Conservation (phyloP, 768 basidiomycete species). For the Hysterangium stoloniferum region DNA sequence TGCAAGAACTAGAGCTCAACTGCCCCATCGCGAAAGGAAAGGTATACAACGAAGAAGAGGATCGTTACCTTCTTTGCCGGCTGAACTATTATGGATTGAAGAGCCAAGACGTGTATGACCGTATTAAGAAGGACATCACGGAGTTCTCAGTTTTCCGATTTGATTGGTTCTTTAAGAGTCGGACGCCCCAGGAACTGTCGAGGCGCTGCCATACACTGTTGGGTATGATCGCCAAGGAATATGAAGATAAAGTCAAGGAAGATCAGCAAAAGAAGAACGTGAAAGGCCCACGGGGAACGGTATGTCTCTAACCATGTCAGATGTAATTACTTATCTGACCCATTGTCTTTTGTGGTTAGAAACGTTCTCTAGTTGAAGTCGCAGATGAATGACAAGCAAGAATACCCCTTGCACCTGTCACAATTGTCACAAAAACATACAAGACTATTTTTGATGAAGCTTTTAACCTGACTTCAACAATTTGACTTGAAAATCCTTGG, state of each 20-base stretch:
- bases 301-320: background rate
- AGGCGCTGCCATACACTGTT: slow-evolving; percentile 83
- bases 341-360: background rate
- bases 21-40: slow-evolving; percentile 97
- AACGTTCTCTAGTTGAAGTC: slow-evolving; percentile 3
- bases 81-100: slow-evolving; percentile 88
- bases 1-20: slow-evolving; percentile 94
- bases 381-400: no score
- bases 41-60: slow-evolving; percentile 94
- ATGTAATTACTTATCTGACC: background rate
- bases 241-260: slow-evolving; percentile 35
- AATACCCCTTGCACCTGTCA: no score
- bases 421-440: no score
- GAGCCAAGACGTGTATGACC: slow-evolving; percentile 83
- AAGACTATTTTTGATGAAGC: no score
- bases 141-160: slow-evolving; percentile 97
- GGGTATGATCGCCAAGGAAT: slow-evolving; percentile 88
- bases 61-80: slow-evolving; percentile 87
- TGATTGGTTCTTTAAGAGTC: slow-evolving; percentile 97
- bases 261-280: slow-evolving; percentile 61
- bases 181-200: slow-evolving; percentile 80
- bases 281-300: slow-evolving; percentile 30
- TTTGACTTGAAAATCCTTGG: no score
- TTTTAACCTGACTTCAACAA: no score
- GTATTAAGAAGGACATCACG: slow-evolving; percentile 92